Base-by-base conservation (phyloP, 2,329 filamentous ascomycete genomes). In the Trichoderma aggressivum region DNA sequence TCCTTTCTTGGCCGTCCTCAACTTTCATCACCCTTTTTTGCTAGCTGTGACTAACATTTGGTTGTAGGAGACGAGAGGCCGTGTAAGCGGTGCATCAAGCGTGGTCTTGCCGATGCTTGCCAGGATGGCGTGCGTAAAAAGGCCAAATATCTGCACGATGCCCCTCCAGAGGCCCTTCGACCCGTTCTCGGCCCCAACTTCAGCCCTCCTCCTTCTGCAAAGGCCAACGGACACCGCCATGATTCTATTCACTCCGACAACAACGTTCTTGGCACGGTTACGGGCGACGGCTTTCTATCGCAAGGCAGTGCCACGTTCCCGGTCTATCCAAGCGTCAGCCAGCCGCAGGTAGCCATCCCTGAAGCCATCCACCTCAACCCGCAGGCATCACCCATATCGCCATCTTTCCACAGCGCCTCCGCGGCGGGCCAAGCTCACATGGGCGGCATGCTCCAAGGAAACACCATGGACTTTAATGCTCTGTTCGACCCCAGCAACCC, bases 51-150 rank as follows among this genome's bases (percentile, higher is more conserved):
- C 65, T 68, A 30, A 68, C 39, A 61, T 56, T 58, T 24, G 53
- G 65, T 26, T 14, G 53, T 78, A 98, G 96, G 95, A 77, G 96
- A 99, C 80, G 95, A 99, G 81, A 89, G 96, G 76, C 96, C 96
- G 67, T 99, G 96, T 80, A 90, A 94, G 78, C 88, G 96, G 78
- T 99, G 96, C 81, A 94, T 98, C 76, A 98, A 98, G 82, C 91
- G 96, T 76, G 93, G 94, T 59, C 88, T 98, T 26, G 92, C 94
- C 77, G 94, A 97, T 80, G 90, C 90, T 73, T 99, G 96, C 79
- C 94, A 97, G 81, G 96, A 99, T 79, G 96, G 96, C 68, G 94
- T 98, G 65, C 92, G 96, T 74, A 99, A 99, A 83, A 99, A 98
- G 86, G 96, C 96, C 66, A 99, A 99, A 81, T 99, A 99, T 81